These are phyloP conservation scores for Zea mays DNA, from an alignment of 176 grass and related monocot genomes.

Conservation along the genomic window Zm-B73-REFERENCE-NAM-5.0 NC_050104.1:17235001-17235500, in stretches of 20 bases:
- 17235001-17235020: constrained; percentile 89
- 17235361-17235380: constrained; percentile 71
- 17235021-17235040: constrained; percentile 73
- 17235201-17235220: constrained; percentile 88
- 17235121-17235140: constrained; percentile 90
- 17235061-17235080: constrained; percentile 97
- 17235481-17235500: constrained; percentile 43
- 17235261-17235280: constrained; percentile 76
- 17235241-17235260: constrained; percentile 63
- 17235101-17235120: constrained; percentile 86
- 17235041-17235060: constrained; percentile 89
- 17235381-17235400: constrained; percentile 65
- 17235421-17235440: constrained; percentile 98
- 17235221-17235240: constrained; percentile 68
- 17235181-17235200: constrained; percentile 91
- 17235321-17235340: constrained; percentile 58
- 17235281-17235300: constrained; percentile 90
- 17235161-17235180: constrained; percentile 93
- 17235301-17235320: constrained; percentile 70
- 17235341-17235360: constrained; percentile 44
- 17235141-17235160: constrained; percentile 87
- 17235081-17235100: constrained; percentile 87
- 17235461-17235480: constrained; percentile 50
- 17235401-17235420: constrained; percentile 66
- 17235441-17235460: constrained; percentile 69